Conservation (phyloP, 805 yeast genomes). For the Metschnikowia arizonensis region DNA sequence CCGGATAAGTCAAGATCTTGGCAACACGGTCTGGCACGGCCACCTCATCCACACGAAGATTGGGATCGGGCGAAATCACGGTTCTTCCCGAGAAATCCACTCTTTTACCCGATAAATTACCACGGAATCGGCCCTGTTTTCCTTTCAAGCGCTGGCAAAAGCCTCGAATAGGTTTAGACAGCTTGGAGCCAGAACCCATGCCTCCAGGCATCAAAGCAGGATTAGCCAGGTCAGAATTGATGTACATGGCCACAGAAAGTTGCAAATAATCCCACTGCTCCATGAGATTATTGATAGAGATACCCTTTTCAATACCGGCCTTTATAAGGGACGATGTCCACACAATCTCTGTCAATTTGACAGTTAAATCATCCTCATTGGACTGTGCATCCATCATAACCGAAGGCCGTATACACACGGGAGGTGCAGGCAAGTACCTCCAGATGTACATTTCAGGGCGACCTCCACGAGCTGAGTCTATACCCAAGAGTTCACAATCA, state of each 20-base stretch:
- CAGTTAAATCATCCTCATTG: conserved; percentile 96
- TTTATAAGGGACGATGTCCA: conserved; percentile 94
- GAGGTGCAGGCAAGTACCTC: conserved; percentile 98
- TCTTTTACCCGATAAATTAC: conserved; percentile 95
- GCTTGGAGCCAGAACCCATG: conserved; percentile 49
- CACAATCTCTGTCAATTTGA: conserved; percentile 91
- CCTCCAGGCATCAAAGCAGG: conserved; percentile 73
- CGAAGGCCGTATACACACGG: conserved; percentile 97
- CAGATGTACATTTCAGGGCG: conserved; percentile 95
- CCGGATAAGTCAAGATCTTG: conserved; percentile 93
- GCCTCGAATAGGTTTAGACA: conserved; percentile 81
- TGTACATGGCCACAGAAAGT: conserved; percentile 93
- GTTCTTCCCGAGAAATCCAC: conserved; percentile 98
- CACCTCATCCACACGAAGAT: conserved; percentile 89
- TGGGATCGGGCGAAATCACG: conserved; percentile 98
- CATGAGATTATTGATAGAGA: conserved; percentile 88
- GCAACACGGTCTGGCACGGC: conserved; percentile 98
- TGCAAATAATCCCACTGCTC: conserved; percentile 99
- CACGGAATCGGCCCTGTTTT: conserved; percentile 98
- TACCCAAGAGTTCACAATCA: conserved; percentile 90
- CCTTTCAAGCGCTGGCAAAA: conserved; percentile 97
- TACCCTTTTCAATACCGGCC: conserved; percentile 94
- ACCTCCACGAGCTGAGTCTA: conserved; percentile 82
- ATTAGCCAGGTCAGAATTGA: conserved; percentile 89
- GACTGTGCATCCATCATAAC: conserved; percentile 89